phyloP scores from a whole-genome alignment of 2,329 filamentous ascomycete genomes.

The Zymoseptoria passerinii region DNA sequence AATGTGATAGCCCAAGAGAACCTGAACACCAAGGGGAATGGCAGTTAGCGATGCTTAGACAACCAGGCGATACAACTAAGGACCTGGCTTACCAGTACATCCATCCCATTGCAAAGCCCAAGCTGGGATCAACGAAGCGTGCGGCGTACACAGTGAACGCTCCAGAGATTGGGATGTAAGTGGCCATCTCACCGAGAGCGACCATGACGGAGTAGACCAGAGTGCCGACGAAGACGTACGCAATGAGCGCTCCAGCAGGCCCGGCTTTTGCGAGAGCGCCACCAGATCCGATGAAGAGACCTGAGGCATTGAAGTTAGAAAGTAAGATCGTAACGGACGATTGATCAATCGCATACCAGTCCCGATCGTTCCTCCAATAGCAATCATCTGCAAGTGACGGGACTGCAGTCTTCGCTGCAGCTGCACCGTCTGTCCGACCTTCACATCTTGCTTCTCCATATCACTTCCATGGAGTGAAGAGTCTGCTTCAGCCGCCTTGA shows the following conservation, averaged over 20 bases:
- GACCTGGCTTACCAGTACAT: constrained; percentile 14
- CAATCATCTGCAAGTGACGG: constrained; percentile 33
- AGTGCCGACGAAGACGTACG: constrained; percentile 38
- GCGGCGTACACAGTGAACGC: constrained; percentile 44
- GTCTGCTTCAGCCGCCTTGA: not conserved
- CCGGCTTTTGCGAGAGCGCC: constrained; percentile 31
- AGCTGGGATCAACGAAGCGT: constrained; percentile 37
- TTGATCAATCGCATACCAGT: constrained; percentile 1
- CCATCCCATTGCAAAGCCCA: constrained; percentile 45
- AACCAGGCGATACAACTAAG: too few relatives aligned
- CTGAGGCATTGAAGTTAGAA: constrained; percentile 12
- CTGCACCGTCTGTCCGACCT: constrained; percentile 24
- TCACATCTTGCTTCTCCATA: constrained; percentile 11
- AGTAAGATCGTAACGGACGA: not conserved
- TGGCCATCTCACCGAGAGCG: constrained; percentile 48
- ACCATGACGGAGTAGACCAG: constrained; percentile 43
- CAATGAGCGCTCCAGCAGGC: constrained; percentile 39
- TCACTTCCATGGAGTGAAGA: constrained; percentile 2
- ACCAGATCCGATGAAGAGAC: constrained; percentile 36
- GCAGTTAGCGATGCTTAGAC: too few relatives aligned
- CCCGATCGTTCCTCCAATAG: constrained; percentile 21
- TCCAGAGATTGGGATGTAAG: constrained; percentile 52
- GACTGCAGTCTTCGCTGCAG: constrained; percentile 29
- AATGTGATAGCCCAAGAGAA: constrained; percentile 38
- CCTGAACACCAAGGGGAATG: constrained; percentile 20